A percentile compares a stretch with the other conserved stretches of the same genome.
phyloP scores from a whole-genome alignment of 352 stramenopile species.

The Phytophthora podocarpi region DNA sequence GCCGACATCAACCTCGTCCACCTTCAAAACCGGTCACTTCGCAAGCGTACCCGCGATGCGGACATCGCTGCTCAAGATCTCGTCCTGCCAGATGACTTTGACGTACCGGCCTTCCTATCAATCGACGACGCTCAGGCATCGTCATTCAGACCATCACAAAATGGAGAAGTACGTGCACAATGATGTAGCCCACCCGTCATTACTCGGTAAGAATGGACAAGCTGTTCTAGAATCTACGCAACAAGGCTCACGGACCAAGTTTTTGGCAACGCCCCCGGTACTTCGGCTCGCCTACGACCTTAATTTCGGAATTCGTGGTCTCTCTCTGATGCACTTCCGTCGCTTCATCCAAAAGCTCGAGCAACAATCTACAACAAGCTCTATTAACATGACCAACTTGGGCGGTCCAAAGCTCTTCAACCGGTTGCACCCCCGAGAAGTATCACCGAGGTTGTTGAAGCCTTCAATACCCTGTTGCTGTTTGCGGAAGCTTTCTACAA shows the following conservation, averaged over 20 bases:
- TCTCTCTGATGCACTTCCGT: conserved; percentile 4
- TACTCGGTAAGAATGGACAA: conserved; percentile 11
- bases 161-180: not conserved
- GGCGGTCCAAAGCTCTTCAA: not conserved
- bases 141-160: not conserved
- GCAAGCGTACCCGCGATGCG: not conserved
- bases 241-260: not conserved
- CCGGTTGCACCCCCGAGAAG: not conserved
- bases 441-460: not conserved
- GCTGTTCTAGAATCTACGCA: conserved; percentile 5
- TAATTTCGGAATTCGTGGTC: conserved; percentile 3
- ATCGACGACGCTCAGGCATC: not conserved
- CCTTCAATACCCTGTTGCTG: not conserved
- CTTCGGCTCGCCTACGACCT: conserved; percentile 1
- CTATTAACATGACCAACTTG: not conserved
- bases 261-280: not conserved
- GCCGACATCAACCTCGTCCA: not conserved
- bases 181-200: not conserved
- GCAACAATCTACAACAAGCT: not conserved
- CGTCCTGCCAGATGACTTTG: not conserved
- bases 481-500: conserved; percentile 7
- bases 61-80: not conserved
- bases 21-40: not conserved
- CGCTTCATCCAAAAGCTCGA: not conserved
- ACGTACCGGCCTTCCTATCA: not conserved